These are phyloP conservation scores for Exophiala calicioides DNA, from an alignment of 2,329 filamentous ascomycete species.

Conservation along the genomic window DNA sequence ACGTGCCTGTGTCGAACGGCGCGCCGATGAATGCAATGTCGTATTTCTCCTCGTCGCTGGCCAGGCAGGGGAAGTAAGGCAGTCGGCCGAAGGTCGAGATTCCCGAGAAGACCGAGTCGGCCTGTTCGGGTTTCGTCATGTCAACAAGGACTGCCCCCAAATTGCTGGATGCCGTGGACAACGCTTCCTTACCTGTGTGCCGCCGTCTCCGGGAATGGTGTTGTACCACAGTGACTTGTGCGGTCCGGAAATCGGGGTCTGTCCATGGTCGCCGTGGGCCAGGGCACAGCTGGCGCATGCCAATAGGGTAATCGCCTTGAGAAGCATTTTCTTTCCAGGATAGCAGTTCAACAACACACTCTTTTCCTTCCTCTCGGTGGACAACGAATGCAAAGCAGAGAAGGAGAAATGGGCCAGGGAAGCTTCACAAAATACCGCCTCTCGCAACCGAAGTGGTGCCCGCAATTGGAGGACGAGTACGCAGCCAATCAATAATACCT, in stretches of 20 bases:
- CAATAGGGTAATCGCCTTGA: constrained; percentile 25
- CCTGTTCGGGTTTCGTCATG: constrained; percentile 49
- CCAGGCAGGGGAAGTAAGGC: constrained; percentile 74
- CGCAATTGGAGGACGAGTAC: too few relatives aligned
- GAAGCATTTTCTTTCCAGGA: constrained; percentile 23
- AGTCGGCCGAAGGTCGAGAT: constrained; percentile 83
- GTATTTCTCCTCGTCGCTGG: constrained; percentile 68
- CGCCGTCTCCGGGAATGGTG: constrained; percentile 76
- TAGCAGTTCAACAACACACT: too few relatives aligned
- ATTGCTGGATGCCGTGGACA: background rate
- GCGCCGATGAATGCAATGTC: constrained; percentile 86
- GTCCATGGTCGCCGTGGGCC: constrained; percentile 62
- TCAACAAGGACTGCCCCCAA: background rate
- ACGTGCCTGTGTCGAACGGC: constrained; percentile 83
- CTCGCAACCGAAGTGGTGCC: too few relatives aligned
- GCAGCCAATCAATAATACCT: too few relatives aligned
- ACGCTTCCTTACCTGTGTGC: constrained; percentile 65
- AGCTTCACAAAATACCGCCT: too few relatives aligned
- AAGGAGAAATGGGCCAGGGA: background rate
- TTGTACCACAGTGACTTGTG: constrained; percentile 81
- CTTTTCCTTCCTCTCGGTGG: too few relatives aligned
- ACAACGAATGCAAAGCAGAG: constrained; percentile 4
- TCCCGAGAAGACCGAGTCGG: constrained; percentile 84
- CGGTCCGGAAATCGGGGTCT: constrained; percentile 66
- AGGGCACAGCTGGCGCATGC: constrained; percentile 53